A percentile compares a stretch with the other conserved stretches of the same genome.
phyloP scores from a whole-genome alignment of 169 alveolate genomes.

The Eimeria sp. region DNA sequence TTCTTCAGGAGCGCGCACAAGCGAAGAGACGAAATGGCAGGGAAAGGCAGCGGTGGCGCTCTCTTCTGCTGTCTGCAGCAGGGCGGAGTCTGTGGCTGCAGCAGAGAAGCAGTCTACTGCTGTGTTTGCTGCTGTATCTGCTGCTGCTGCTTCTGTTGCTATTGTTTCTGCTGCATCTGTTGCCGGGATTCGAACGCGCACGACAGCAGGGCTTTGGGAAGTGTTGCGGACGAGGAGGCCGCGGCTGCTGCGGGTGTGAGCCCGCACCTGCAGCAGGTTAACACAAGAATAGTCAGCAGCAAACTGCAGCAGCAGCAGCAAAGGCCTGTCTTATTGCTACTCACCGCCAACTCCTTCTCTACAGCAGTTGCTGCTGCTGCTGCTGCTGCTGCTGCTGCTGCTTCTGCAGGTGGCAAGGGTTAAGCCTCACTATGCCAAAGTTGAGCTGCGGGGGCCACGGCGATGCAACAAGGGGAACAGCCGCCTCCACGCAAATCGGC shows the following conservation, averaged over 20 bases:
- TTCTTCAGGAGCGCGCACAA: slow-evolving; percentile 22
- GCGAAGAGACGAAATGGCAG: slow-evolving; percentile 36
- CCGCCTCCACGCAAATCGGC: slow-evolving; percentile 24
- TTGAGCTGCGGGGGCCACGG: slow-evolving; percentile 42
- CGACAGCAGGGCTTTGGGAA: slow-evolving; percentile 3
- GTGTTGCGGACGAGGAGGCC: slow-evolving; percentile 52
- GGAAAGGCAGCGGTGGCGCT: background rate
- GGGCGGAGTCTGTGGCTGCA: background rate
- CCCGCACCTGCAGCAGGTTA: slow-evolving; percentile 18
- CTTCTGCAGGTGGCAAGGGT: background rate
- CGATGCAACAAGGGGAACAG: slow-evolving; percentile 9
- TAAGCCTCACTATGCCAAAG: slow-evolving; percentile 19
- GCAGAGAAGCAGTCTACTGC: background rate
- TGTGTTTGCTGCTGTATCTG: background rate
- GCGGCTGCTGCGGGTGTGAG: slow-evolving; percentile 45
- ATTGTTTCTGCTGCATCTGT: background rate
- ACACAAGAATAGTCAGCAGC: no score
- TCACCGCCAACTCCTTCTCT: background rate
- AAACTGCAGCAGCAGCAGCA: slow-evolving; percentile 1
- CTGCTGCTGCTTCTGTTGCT: background rate
- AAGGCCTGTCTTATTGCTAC: no score
- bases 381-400: background rate
- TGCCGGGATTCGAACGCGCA: slow-evolving; percentile 19
- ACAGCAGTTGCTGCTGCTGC: slow-evolving; percentile 8
- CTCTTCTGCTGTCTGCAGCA: background rate